Base-by-base conservation (phyloP, 139 green algal species). In the Micromonas commoda region DNA sequence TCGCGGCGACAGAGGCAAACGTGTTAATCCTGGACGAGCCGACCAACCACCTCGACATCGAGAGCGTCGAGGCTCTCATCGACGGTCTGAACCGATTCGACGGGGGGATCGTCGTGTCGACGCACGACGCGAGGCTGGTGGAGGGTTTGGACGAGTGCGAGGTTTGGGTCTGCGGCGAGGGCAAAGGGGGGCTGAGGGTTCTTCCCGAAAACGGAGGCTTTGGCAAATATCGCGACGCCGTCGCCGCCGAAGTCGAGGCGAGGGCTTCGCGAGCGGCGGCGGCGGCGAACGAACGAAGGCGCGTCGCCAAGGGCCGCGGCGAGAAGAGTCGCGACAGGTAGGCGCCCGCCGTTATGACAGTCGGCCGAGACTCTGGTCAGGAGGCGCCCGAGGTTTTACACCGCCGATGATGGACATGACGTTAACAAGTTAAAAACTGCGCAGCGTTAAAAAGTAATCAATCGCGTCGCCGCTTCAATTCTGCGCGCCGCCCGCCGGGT, bases 1-100 rank as follows among this genome's bases (percentile, higher is more conserved):
- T 75, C 24, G 28, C 39, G 13, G 77, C 28, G 32, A 39, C 32
- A 26, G 29, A 69, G 28, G 72, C 81, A 1, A 73, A 84, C 28
- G 13, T 84, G 23, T 53, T 83, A 4, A 4, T 85, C 28, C 68
- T 82, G 32, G 81, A 85, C 63, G 81, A 85, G 76, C 81, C 81
- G 32, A 85, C 73, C 66, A 85, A 85, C 66, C 33, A 81, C 64
- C 66, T 81, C 6, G 76, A 81, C 39, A 33, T 76, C 5, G 76
- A 81, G 34, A 38, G 26, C 34, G 64, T 81, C 2, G 38, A 68
- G n/a, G 63, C 64, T 16, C 76, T 81, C 23, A 37, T 33, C 29
- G 74, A 80, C 16, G 35, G 32, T 3, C 3, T 72, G 2, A 60
- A 73, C 28, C 24, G 26, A 4, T 80, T 80, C 60, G 9, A 61